phyloP scores from a whole-genome alignment of 768 basidiomycete species.

The Mycena galericulata region DNA sequence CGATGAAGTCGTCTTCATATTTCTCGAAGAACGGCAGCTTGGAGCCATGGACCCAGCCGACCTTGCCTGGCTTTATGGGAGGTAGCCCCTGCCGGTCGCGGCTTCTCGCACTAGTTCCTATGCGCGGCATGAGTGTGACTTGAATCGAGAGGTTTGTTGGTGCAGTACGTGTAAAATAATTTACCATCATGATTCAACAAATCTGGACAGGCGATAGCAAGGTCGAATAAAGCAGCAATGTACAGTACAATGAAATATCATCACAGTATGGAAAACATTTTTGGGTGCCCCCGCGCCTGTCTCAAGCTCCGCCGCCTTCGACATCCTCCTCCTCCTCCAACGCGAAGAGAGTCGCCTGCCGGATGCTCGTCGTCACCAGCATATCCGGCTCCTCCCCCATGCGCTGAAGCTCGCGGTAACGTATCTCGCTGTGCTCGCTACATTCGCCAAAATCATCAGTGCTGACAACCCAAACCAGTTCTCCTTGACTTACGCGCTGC shows the following conservation, averaged over 20 bases:
- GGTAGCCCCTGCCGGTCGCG: neutral
- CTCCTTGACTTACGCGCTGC: conserved; percentile 15
- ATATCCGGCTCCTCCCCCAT: conserved; percentile 6
- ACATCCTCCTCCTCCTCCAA: neutral
- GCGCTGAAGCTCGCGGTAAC: conserved; percentile 3
- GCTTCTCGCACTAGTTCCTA: neutral
- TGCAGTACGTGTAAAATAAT: no score
- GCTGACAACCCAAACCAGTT: no score
- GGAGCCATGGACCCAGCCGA: conserved; percentile 14
- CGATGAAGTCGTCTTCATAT: neutral
- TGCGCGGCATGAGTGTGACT: conserved; percentile 12
- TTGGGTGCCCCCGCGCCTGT: no score
- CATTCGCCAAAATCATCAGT: neutral
- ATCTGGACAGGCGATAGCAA: no score
- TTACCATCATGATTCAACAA: no score
- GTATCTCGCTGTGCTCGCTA: neutral
- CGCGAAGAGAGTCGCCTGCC: neutral
- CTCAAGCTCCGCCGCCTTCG: no score
- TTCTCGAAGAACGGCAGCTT: neutral
- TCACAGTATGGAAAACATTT: no score
- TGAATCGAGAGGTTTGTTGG: no score
- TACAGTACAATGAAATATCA: no score
- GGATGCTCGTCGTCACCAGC: neutral
- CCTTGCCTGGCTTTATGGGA: neutral
- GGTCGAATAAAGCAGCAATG: no score